Percentiles rank a stretch among this genome's conserved stretches.
These are phyloP conservation scores for Graphium sp. DNA, from an alignment of 2,329 filamentous ascomycete genomes.

Conservation along the genomic window DNA sequence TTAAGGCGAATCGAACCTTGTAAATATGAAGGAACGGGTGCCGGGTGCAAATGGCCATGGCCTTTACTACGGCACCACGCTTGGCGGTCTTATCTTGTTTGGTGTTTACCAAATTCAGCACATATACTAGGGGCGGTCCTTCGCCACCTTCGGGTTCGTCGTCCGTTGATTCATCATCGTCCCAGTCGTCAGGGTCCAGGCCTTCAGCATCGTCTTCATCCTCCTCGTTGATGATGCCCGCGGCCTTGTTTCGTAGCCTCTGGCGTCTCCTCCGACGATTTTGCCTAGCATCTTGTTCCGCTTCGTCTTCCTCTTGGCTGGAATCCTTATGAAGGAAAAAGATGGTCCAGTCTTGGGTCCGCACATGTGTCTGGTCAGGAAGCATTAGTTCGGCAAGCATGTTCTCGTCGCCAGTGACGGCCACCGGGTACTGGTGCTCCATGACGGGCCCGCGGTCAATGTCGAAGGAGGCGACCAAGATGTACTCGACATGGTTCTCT, in stretches of 20 bases:
- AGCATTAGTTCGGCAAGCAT: conserved; percentile 98
- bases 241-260: conserved; percentile 31
- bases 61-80: conserved; percentile 87
- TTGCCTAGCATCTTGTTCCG: conserved; percentile 42
- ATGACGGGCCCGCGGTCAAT: conserved; percentile 92
- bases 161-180: conserved; percentile 35
- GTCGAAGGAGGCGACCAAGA: conserved; percentile 91
- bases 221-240: conserved; percentile 28
- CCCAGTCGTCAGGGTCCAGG: conserved; percentile 25
- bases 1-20: conserved; percentile 41
- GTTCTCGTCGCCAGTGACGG: conserved; percentile 92
- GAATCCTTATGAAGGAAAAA: conserved; percentile 97
- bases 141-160: conserved; percentile 55
- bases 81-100: conserved; percentile 90
- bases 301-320: conserved; percentile 65
- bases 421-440: conserved; percentile 93
- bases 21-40: conserved; percentile 98
- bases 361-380: conserved; percentile 86
- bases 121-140: conserved; percentile 87
- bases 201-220: conserved; percentile 23
- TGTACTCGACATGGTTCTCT: conserved; percentile 97
- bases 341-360: conserved; percentile 96
- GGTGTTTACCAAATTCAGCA: conserved; percentile 93
- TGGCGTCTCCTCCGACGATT: conserved; percentile 32
- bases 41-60: conserved; percentile 96